Conservation (phyloP, 169 alveolate species). For the Plasmodium berghei region DNA sequence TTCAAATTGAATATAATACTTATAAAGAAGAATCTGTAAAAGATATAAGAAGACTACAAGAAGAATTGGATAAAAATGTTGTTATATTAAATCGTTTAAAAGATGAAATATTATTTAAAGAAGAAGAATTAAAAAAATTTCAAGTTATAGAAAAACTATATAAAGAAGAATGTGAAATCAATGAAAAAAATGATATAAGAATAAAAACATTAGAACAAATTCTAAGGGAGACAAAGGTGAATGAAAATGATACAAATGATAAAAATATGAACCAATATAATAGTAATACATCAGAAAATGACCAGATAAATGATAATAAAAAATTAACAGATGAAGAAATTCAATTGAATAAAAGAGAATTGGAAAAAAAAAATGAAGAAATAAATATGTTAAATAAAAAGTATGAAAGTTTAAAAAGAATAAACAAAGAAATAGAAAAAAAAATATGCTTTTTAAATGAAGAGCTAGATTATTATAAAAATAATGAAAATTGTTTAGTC, state of each 20-base stretch:
- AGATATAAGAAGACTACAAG: constrained; percentile 74
- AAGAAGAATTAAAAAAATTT: constrained; percentile 72
- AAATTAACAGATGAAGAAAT: constrained; percentile 10
- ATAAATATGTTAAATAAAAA: constrained; percentile 35
- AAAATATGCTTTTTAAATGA: constrained; percentile 60
- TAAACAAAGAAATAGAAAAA: constrained; percentile 59
- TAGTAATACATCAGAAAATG: background rate
- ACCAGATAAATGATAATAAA: background rate
- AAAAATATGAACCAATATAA: background rate
- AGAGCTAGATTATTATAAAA: constrained; percentile 73
- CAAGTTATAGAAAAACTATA: constrained; percentile 62
- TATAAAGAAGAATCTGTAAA: constrained; percentile 69
- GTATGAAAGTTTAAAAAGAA: constrained; percentile 61
- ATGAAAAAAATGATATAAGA: constrained; percentile 68
- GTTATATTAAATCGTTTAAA: constrained; percentile 62
- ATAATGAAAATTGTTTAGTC: constrained; percentile 73
- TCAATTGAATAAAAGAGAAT: constrained; percentile 10
- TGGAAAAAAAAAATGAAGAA: constrained; percentile 45
- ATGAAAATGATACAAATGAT: constrained; percentile 1
- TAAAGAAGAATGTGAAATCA: constrained; percentile 49
- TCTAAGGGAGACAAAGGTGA: constrained; percentile 14
- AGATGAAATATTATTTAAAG: constrained; percentile 73
- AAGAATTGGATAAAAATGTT: constrained; percentile 74
- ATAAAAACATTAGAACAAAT: constrained; percentile 37
- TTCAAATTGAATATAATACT: constrained; percentile 38